Evolutionary conservation across 345 rosid species (phyloP).

Genomic region (Brassica nigra): DNA sequence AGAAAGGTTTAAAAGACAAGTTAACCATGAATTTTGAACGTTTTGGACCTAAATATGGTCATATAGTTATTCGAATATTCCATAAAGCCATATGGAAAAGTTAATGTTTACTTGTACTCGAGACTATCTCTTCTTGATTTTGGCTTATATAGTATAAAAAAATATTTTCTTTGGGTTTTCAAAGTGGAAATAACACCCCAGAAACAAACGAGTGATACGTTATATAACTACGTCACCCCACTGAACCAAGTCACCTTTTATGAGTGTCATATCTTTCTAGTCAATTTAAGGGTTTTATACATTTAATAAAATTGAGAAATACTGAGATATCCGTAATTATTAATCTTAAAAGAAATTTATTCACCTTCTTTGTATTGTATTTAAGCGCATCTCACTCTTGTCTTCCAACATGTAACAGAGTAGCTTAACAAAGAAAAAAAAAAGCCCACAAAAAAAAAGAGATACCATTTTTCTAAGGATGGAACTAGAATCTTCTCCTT

Average conservation of each 20-base stretch:
- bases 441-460: neutral
- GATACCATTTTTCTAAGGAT: slow-evolving; percentile 21
- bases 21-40: neutral
- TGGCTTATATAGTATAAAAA: neutral
- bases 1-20: neutral
- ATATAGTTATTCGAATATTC: neutral
- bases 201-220: slow-evolving; percentile 5
- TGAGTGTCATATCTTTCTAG: neutral
- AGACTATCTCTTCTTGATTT: neutral
- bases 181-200: neutral
- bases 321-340: neutral
- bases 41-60: neutral
- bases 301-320: neutral
- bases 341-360: neutral
- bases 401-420: neutral
- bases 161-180: neutral
- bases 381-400: neutral
- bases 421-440: neutral
- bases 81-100: slow-evolving; percentile 9
- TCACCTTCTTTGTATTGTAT: neutral
- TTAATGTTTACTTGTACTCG: neutral
- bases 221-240: slow-evolving; percentile 9
- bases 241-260: neutral
- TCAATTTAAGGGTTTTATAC: neutral
- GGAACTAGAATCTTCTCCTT: slow-evolving; percentile 43